Conservation (phyloP, 176 grass and related monocot species). For the Hyparrhenia diplandra region DNA sequence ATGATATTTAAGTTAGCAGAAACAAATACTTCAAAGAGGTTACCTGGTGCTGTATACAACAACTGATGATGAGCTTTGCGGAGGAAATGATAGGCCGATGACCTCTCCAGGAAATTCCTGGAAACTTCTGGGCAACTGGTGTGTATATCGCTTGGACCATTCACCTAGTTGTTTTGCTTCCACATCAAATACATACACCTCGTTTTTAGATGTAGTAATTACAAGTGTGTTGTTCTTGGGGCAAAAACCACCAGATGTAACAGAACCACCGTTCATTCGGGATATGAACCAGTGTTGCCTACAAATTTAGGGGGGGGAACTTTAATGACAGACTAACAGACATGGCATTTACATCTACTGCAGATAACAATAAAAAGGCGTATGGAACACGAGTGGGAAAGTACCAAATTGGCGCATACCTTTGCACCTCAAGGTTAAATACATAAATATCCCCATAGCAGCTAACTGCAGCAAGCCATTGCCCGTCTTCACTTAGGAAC, state of each 20-base stretch:
- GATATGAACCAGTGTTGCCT: constrained; percentile 96
- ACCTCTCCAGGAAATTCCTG: constrained; percentile 97
- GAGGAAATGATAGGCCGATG: constrained; percentile 79
- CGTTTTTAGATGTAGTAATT: constrained; percentile 82
- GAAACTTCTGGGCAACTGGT: constrained; percentile 75
- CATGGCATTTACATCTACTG: neutral
- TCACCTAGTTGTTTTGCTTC: constrained; percentile 88
- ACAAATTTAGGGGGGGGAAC: constrained; percentile 10
- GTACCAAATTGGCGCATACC: constrained; percentile 39
- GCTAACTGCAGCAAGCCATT: constrained; percentile 83
- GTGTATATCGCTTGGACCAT: constrained; percentile 76
- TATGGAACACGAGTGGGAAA: neutral
- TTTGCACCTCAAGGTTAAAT: constrained; percentile 86
- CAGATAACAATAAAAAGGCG: neutral
- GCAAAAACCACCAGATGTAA: constrained; percentile 90
- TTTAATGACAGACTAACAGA: neutral
- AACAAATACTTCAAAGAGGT: neutral
- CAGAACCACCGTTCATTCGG: constrained; percentile 80
- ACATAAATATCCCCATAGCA: constrained; percentile 91
- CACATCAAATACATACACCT: constrained; percentile 94
- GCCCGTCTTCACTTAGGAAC: constrained; percentile 85
- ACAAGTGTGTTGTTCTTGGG: constrained; percentile 83
- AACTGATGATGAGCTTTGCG: constrained; percentile 56
- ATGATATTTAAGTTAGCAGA: neutral
- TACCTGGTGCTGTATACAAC: constrained; percentile 91